Evolutionary conservation across 169 alveolate genomes (phyloP).

Genomic region (Neospora caninum): DNA sequence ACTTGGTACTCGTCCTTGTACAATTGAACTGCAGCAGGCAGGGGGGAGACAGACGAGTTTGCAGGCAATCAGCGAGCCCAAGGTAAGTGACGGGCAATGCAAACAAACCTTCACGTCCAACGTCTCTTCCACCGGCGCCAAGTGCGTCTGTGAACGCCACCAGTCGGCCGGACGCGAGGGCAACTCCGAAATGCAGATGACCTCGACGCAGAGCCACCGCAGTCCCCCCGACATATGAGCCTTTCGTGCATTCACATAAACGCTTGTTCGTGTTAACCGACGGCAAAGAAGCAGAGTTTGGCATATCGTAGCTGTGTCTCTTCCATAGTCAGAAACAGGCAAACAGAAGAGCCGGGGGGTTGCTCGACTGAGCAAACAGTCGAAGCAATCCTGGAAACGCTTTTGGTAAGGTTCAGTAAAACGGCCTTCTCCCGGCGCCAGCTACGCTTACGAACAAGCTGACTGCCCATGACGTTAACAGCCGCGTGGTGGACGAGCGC

Average conservation of each 20-base stretch:
- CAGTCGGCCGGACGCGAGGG: neutral
- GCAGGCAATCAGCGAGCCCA: neutral
- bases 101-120: neutral
- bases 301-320: too few relatives aligned
- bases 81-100: neutral
- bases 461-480: neutral
- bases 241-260: too few relatives aligned
- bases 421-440: neutral
- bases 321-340: too few relatives aligned
- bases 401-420: neutral
- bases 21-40: neutral
- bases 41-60: neutral
- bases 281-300: too few relatives aligned
- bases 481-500: conserved; percentile 17
- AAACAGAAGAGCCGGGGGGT: too few relatives aligned
- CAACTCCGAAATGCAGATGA: neutral
- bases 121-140: neutral
- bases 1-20: neutral
- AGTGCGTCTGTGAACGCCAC: neutral
- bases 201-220: neutral
- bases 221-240: neutral
- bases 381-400: too few relatives aligned
- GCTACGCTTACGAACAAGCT: neutral
- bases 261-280: too few relatives aligned
- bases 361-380: too few relatives aligned